Base-by-base conservation (phyloP, 495 filamentous ascomycete genomes). In the Chaetomium tenue region DNA sequence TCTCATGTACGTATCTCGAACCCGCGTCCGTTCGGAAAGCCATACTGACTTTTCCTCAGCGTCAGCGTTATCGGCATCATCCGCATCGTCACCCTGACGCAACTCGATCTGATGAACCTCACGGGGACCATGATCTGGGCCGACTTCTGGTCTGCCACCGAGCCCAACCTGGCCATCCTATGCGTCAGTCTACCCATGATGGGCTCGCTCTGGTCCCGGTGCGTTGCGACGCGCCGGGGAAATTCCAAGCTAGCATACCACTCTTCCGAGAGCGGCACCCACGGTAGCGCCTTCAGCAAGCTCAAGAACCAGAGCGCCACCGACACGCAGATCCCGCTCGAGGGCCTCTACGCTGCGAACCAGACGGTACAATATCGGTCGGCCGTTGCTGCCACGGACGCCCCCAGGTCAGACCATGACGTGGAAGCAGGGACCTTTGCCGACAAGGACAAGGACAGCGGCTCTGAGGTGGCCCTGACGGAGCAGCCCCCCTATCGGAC, bases 171-270 rank as follows among this genome's bases (percentile, higher is more conserved):
- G 13, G 72, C 66, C 22, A 71, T 77, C 54, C 61, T 75, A 6
- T 77, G 75, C 60, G 70, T 74, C 25, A 75, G 73, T 63, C 40
- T 77, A 56, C 68, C 68, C 47, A 70, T 70, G 68, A 30, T 70
- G 37, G 60, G 67, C 48, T 52, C 67, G 26, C 59, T 69, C 20
- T 66, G 46, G 54, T 28, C 68, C 3, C 61, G 65, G 16, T 70
- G 65, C 37, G 42, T 56, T 16, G 39, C 53, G 0, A 23, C 54
- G 22, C 65, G 58, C 55, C 46, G 62, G 13, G 62, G 67, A n/a
- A 33, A 50, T 18, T 65, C 68, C 58, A 70, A 70, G 68, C 53
- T 70, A 20, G 47, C 55, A 8, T 50, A 63, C 20, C 18, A 55
- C 58, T 51, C 58, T 23, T 64, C 62, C 25, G 60, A 50, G 20